Evolutionary conservation across 257 asterid genomes (phyloP).

Genomic region (Forsythia viridissima): DNA sequence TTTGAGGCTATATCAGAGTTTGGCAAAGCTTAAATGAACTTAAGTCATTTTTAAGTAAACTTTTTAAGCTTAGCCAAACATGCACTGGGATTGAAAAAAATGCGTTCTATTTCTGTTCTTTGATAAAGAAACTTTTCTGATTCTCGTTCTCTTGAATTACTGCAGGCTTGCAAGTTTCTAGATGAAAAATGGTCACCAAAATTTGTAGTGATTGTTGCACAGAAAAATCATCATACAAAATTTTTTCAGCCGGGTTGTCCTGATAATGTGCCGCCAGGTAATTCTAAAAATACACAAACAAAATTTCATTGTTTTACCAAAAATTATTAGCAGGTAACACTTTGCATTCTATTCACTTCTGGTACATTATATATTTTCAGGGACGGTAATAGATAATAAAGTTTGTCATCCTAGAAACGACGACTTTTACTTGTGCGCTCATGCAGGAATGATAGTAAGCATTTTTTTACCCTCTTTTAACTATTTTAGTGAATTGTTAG

Average conservation of each 20-base stretch:
- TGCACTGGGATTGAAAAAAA: no score
- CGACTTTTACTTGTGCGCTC: slow-evolving; percentile 90
- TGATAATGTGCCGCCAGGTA: slow-evolving; percentile 90
- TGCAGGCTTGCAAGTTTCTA: slow-evolving; percentile 76
- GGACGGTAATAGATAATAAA: slow-evolving; percentile 79
- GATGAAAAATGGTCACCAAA: slow-evolving; percentile 83
- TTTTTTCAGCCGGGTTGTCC: slow-evolving; percentile 78
- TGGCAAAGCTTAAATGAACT: no score
- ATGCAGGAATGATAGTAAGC: slow-evolving; percentile 75
- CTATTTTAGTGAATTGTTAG: no score
- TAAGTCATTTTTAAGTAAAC: no score
- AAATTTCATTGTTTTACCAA: no score
- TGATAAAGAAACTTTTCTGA: neutral
- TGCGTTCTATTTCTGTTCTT: no score
- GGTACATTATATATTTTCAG: slow-evolving; percentile 40
- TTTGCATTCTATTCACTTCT: neutral
- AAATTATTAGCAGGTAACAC: no score
- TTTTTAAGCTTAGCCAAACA: no score
- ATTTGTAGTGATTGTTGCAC: slow-evolving; percentile 83
- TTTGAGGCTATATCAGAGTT: no score
- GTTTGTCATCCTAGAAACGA: slow-evolving; percentile 74
- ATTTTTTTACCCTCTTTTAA: neutral
- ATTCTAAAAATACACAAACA: no score
- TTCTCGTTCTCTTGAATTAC: neutral
- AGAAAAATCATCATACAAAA: slow-evolving; percentile 91